Base-by-base conservation (phyloP, 495 filamentous ascomycete genomes). In the Aspergillus coremiiformis region DNA sequence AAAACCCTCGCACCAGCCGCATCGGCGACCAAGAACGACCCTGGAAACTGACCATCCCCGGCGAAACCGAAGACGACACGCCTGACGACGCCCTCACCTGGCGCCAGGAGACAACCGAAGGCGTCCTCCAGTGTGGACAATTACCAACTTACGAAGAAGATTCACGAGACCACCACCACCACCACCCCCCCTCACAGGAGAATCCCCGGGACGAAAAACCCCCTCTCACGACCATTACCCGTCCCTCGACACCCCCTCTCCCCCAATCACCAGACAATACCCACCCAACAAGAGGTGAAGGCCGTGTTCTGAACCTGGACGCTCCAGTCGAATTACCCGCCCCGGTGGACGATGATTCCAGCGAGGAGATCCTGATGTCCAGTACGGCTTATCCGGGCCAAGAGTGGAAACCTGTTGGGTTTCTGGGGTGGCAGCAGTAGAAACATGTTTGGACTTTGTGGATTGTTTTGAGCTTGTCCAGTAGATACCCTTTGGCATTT, bases 361-460 rank as follows among this genome's bases (percentile, higher is more conserved):
- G 71, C 22, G 82, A 85, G 20, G 72, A 74, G 39, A 72, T 78
- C 30, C 63, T 77, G 27, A 92, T 92, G 87, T 85, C 76, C 37
- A 83, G 85, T 7, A 90, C 87, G 10, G 81, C 83, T 23, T 92
- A 89, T 61, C 87, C 87, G 2, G 87, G 87, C 1, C 86, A 90
- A 71, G 87, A 89, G 67, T 91, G 87, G 87, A 82, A 81, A 63
- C 86, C 87, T 20, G 56, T 64, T 33, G 66, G 66, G 17, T 67
- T 58, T 50, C 54, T 43, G 9, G 51, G 58, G 29, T 66, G 59
- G 61, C 55, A 64, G n/a, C 47, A 57, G 24, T 27, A 27, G 24
- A 27, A 4, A 27, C 24, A 32, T 32, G 2, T 35, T 30, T 30
- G 8, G 3, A 11, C 1, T 30, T 30, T 9, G 7, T 9, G 8